These are phyloP conservation scores for Neckera pumila DNA, from an alignment of 225 moss, liverwort and hornwort species.

Conservation along the genomic window DNA sequence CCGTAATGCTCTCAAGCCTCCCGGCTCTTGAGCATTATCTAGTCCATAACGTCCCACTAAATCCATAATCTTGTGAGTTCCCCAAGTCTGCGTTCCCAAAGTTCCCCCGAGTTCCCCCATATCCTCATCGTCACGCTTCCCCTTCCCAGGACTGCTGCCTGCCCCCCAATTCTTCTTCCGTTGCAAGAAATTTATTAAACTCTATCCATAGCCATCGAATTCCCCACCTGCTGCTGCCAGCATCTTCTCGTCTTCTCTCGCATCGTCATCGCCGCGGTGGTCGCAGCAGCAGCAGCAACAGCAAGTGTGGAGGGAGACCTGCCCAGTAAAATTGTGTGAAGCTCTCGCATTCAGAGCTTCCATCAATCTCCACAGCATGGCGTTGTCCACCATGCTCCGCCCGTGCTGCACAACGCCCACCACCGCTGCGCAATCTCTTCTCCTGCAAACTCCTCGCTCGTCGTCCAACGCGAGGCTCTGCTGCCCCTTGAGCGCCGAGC, in stretches of 20 bases:
- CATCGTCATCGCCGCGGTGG: neutral
- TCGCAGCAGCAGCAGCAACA: neutral
- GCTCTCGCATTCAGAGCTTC: neutral
- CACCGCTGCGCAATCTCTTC: neutral
- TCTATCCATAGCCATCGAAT: conserved; percentile 1
- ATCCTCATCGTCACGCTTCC: no score
- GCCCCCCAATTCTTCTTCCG: neutral
- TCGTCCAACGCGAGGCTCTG: neutral
- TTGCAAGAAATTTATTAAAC: neutral
- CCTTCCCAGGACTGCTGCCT: neutral
- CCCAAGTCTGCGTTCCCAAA: no score
- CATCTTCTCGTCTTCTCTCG: neutral
- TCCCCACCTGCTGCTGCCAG: neutral
- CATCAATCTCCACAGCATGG: neutral
- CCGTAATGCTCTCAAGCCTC: no score
- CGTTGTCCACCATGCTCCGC: conserved; percentile 11
- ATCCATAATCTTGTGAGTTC: no score
- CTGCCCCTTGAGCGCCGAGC: conserved; percentile 2
- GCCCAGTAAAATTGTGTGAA: neutral
- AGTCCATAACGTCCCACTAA: no score
- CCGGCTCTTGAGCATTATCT: no score
- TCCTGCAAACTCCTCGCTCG: neutral
- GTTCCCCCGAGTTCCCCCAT: no score
- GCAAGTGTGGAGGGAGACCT: neutral
- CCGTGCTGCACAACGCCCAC: conserved; percentile 2